Base-by-base conservation (phyloP, 2,329 filamentous ascomycete species). In the Microdochium bolleyi region DNA sequence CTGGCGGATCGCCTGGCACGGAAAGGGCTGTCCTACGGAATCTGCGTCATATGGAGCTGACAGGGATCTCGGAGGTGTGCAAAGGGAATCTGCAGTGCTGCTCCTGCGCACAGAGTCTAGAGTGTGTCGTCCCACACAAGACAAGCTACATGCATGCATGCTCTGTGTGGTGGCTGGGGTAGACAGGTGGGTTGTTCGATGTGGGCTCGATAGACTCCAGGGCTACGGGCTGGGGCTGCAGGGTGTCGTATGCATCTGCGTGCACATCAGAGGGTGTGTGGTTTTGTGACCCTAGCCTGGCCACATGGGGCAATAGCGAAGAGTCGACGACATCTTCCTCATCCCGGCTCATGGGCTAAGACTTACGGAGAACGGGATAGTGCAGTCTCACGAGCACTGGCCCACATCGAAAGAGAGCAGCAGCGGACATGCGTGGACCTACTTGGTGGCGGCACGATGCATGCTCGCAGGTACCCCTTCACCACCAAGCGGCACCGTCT, bases 11-110 rank as follows among this genome's bases (percentile, higher is more conserved):
- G 60, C 59, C 59, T 60, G 59, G 61, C 56, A 60, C 58, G 59
- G 61, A 56, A 62, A 60, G 60, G 41, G 16, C 19, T 46, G 41
- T 46, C 7, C 16, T 46, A 46, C 41, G 41, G 41, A 46, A 46
- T 62, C 65, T 67, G 65, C 64, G 65, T 67, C 65, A 67, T 64
- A 64, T 67, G 65, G 64, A 62, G 62, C 62, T 60, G 62, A 60
- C 64, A 66, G 64, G 65, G 65, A 64, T 67, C 60, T 60, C 57
- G 58, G 53, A 58, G 63, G 58, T 59, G 58, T 57, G 58, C 57
- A 64, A 60, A 61, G 60, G 57, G 60, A 62, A 61, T 57, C 57
- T 63, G 63, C 62, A 61, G 62, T 63, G 61, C 16, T 65, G 59
- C 57, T 55, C 56, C 61, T 59, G 59, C 58, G 61, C 58, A 62